These are phyloP conservation scores for Cucurbita argyrosperma DNA, from an alignment of 306 rosid genomes.

Conservation along the genomic window DNA sequence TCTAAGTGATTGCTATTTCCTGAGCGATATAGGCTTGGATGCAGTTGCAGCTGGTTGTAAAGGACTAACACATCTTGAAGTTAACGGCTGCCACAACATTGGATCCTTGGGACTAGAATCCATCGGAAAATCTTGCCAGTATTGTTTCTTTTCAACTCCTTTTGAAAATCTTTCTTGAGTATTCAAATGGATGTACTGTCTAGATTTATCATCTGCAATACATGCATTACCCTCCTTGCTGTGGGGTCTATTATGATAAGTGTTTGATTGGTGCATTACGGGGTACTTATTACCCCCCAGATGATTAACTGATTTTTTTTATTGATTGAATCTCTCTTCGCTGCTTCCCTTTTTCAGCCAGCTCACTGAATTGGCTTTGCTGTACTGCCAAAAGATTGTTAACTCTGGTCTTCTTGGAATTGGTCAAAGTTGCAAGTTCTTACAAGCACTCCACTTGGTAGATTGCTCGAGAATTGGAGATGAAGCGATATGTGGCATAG, in stretches of 20 bases:
- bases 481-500: slow-evolving; percentile 74
- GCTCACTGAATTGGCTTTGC: slow-evolving; percentile 63
- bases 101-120: slow-evolving; percentile 71
- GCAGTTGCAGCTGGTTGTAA: slow-evolving; percentile 84
- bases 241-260: background rate
- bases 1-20: slow-evolving; percentile 74
- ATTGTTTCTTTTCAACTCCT: slow-evolving; percentile 24
- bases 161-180: slow-evolving; percentile 9
- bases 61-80: slow-evolving; percentile 83
- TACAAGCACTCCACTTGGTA: slow-evolving; percentile 85
- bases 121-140: slow-evolving; percentile 81
- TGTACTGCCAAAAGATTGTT: slow-evolving; percentile 80
- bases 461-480: slow-evolving; percentile 90
- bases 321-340: background rate
- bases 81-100: slow-evolving; percentile 91
- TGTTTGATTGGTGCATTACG: background rate
- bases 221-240: background rate
- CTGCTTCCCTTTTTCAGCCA: slow-evolving; percentile 30
- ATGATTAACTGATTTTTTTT: background rate
- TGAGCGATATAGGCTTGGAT: slow-evolving; percentile 84
- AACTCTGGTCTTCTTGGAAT: slow-evolving; percentile 56
- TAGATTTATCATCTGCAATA: slow-evolving; percentile 2
- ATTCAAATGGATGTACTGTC: slow-evolving; percentile 1
- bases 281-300: background rate
- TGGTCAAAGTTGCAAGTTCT: slow-evolving; percentile 72